These are phyloP conservation scores for Sporothrix luriei DNA, from an alignment of 2,329 filamentous ascomycete genomes.

Conservation along the genomic window DNA sequence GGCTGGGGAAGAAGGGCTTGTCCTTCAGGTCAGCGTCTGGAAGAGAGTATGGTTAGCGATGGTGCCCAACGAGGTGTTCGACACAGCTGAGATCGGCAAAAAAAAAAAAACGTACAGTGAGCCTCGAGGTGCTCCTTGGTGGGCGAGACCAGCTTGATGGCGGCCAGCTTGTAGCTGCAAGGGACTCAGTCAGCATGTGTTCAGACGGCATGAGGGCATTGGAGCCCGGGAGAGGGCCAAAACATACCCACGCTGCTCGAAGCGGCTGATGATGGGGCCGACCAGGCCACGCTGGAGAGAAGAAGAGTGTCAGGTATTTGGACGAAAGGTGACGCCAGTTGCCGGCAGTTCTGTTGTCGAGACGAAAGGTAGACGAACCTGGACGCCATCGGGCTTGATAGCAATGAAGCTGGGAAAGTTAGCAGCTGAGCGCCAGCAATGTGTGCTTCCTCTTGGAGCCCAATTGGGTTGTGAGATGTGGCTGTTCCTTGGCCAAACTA, in stretches of 20 bases:
- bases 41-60: neutral
- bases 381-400: constrained; percentile 99
- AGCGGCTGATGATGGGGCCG: constrained; percentile 96
- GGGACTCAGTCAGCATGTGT: neutral
- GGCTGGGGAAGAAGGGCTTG: constrained; percentile 96
- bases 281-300: constrained; percentile 82
- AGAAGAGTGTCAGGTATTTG: constrained; percentile 6
- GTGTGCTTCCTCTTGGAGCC: neutral
- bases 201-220: neutral
- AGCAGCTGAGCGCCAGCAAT: constrained; percentile 11
- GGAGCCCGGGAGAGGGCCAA: neutral
- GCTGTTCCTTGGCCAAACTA: neutral
- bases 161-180: constrained; percentile 86
- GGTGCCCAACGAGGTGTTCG: neutral
- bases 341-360: neutral
- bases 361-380: constrained; percentile 61
- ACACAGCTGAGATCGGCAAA: neutral
- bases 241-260: constrained; percentile 75
- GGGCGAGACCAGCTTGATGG: constrained; percentile 92
- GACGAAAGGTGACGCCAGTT: neutral
- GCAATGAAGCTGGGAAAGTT: constrained; percentile 83
- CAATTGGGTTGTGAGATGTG: constrained; percentile 1
- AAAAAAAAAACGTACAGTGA: constrained; percentile 70
- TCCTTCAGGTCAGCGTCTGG: constrained; percentile 79
- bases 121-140: constrained; percentile 94